These are phyloP conservation scores for Podaxis carcinomalis DNA, from an alignment of 768 basidiomycete species.

Conservation along the genomic window DNA sequence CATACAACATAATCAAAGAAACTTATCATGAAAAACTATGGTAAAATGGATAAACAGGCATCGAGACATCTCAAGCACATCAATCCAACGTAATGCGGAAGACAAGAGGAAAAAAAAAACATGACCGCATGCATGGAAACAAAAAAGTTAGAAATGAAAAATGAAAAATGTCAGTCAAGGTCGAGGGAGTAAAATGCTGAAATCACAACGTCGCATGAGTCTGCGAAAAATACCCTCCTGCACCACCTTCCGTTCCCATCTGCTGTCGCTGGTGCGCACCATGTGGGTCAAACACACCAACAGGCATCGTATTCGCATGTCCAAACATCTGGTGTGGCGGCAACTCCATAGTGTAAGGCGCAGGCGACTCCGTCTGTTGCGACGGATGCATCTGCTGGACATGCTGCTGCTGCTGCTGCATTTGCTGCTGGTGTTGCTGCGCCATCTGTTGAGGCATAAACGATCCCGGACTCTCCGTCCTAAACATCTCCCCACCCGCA, in stretches of 20 bases:
- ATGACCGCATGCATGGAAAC: background rate
- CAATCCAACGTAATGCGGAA: background rate
- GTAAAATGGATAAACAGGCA: background rate
- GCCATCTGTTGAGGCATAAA: constrained; percentile 14
- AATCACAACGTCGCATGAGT: constrained; percentile 23
- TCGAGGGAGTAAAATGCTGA: background rate
- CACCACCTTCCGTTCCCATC: constrained; percentile 10
- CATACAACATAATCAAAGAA: background rate
- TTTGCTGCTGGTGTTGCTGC: background rate
- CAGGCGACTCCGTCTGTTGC: constrained; percentile 37
- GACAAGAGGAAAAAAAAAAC: background rate
- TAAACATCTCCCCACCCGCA: constrained; percentile 19
- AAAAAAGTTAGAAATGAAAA: background rate
- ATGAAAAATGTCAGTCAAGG: background rate
- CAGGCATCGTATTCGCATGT: constrained; percentile 20
- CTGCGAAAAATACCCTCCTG: constrained; percentile 21
- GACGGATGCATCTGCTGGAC: constrained; percentile 31
- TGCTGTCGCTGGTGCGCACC: constrained; percentile 12
- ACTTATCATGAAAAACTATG: background rate
- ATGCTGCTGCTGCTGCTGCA: background rate
- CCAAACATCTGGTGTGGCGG: constrained; percentile 19
- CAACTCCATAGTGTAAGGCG: constrained; percentile 32
- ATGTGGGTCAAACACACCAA: constrained; percentile 15
- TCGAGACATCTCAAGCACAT: background rate
- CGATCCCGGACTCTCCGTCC: constrained; percentile 15